These are phyloP conservation scores for Globisporangium uncinulatum DNA, from an alignment of 352 stramenopile genomes.

Conservation along the genomic window DNA sequence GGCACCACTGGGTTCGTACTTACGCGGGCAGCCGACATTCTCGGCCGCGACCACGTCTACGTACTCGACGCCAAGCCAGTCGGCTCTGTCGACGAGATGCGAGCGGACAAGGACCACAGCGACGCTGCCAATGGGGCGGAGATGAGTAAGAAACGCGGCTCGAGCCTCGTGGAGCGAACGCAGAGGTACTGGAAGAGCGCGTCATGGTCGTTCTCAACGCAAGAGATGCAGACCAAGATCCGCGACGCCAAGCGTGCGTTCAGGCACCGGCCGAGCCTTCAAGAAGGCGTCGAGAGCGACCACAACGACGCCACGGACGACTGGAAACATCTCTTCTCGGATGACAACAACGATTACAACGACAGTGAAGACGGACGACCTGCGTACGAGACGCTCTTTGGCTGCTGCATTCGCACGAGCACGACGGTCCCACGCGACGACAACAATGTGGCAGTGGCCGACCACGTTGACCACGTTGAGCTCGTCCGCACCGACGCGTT, in stretches of 20 bases:
- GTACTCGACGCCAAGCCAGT: conserved; percentile 6
- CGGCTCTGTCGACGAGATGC: not conserved
- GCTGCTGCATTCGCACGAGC: conserved; percentile 1
- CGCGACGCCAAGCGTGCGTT: conserved; percentile 8
- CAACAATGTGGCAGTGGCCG: too few relatives aligned
- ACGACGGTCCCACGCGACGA: not conserved
- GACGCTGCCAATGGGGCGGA: too few relatives aligned
- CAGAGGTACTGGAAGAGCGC: conserved; percentile 10
- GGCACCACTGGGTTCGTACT: conserved; percentile 10
- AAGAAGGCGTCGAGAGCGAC: not conserved
- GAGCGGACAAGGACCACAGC: not conserved
- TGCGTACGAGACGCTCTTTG: conserved; percentile 13
- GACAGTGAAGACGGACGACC: not conserved
- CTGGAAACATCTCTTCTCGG: conserved; percentile 8
- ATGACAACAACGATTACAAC: not conserved
- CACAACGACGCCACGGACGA: conserved; percentile 1
- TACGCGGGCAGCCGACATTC: conserved; percentile 5
- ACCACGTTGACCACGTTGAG: conserved; percentile 7
- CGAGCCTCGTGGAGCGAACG: conserved; percentile 6
- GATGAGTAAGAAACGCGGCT: not conserved
- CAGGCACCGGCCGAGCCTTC: conserved; percentile 1
- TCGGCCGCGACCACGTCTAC: conserved; percentile 12
- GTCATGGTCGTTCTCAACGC: conserved; percentile 14
- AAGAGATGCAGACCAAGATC: conserved; percentile 9
- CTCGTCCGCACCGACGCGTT: conserved; percentile 14